Percentiles rank a stretch among this genome's conserved stretches.
Evolutionary conservation across 2,329 filamentous ascomycete species (phyloP).

Genomic region (Pseudogymnoascus sp.): DNA sequence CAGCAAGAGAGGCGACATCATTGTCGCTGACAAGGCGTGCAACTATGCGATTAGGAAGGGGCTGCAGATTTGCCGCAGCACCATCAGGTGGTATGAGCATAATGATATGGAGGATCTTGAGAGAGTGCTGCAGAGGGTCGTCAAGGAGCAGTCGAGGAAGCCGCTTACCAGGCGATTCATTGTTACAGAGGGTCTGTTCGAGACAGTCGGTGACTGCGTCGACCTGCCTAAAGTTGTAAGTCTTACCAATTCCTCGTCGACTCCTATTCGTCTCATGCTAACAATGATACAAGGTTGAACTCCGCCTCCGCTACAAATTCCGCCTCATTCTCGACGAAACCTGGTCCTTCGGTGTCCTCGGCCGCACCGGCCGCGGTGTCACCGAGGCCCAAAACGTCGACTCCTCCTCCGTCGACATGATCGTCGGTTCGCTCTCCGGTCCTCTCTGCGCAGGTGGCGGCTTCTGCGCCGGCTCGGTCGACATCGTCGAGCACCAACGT

Average conservation of each 20-base stretch:
- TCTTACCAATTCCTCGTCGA: constrained; percentile 12
- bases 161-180: constrained; percentile 89
- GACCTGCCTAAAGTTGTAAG: constrained; percentile 78
- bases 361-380: constrained; percentile 80
- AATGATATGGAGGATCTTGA: constrained; percentile 94
- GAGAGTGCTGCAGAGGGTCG: constrained; percentile 72
- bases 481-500: constrained; percentile 93
- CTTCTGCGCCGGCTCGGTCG: constrained; percentile 85
- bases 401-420: constrained; percentile 89
- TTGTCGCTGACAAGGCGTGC: constrained; percentile 86
- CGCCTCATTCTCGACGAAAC: constrained; percentile 95
- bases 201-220: constrained; percentile 77
- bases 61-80: constrained; percentile 85
- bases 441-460: constrained; percentile 87
- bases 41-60: constrained; percentile 94
- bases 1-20: constrained; percentile 93
- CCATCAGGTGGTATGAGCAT: constrained; percentile 88
- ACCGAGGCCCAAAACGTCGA: constrained; percentile 98
- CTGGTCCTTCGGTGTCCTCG: constrained; percentile 92
- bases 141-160: constrained; percentile 75
- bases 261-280: not conserved
- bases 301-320: constrained; percentile 97
- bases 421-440: constrained; percentile 84
- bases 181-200: constrained; percentile 90
- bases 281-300: constrained; percentile 55